A percentile compares a stretch with the other conserved stretches of the same genome.
Evolutionary conservation across 805 yeast genomes (phyloP).

Genomic region (Candida dajiaensis): DNA sequence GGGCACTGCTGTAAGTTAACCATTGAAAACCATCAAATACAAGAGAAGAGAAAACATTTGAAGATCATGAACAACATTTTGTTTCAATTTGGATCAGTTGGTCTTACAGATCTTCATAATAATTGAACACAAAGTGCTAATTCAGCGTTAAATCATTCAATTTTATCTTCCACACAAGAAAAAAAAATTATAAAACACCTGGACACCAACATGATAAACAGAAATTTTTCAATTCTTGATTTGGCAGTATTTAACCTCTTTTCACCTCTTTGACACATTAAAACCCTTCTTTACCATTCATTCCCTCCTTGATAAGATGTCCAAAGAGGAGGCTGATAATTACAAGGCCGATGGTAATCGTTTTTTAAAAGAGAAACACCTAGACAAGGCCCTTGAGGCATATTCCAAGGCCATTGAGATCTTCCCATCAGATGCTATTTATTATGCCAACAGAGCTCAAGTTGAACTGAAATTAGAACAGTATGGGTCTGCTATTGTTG

Average conservation of each 20-base stretch:
- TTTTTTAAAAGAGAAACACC: constrained; percentile 60
- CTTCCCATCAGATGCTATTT: constrained; percentile 50
- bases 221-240: not conserved
- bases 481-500: constrained; percentile 80
- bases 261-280: no score
- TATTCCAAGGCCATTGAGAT: constrained; percentile 74
- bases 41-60: no score
- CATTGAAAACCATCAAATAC: no score
- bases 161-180: no score
- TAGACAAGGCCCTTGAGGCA: constrained; percentile 54
- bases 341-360: constrained; percentile 70
- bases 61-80: no score
- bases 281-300: not conserved
- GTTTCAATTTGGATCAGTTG: no score
- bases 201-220: not conserved
- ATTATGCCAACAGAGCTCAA: constrained; percentile 84
- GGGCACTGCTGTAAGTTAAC: no score
- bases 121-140: no score
- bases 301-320: constrained; percentile 1
- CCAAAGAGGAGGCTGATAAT: constrained; percentile 35
- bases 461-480: constrained; percentile 82
- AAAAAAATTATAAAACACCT: no score
- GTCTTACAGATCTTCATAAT: no score
- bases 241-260: no score
- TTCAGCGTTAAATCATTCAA: no score